These are phyloP conservation scores for Tripterygium wilfordii DNA, from an alignment of 177 flowering plant species.

Conservation along the genomic window DNA sequence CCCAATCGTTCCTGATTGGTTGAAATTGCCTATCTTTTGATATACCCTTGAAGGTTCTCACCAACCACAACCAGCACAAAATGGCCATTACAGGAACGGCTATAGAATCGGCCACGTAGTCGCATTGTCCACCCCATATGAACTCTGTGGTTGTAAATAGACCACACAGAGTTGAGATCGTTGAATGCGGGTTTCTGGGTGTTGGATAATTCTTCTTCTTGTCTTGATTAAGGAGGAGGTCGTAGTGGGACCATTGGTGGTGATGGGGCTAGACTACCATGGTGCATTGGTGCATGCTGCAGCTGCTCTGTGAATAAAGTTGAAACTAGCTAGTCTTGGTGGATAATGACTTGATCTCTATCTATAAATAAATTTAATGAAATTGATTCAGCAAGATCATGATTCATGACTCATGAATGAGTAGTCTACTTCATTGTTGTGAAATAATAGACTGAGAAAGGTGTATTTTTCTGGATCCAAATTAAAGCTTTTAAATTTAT, in stretches of 20 bases:
- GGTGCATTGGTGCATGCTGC: not conserved
- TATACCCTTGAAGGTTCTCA: not conserved
- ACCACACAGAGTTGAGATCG: not conserved
- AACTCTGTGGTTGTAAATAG: conserved; percentile 14
- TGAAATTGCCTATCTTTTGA: no score
- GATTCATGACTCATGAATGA: no score
- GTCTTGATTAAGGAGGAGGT: not conserved
- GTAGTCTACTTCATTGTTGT: no score
- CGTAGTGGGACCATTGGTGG: not conserved
- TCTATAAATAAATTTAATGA: no score
- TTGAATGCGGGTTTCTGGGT: no score
- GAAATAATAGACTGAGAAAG: no score
- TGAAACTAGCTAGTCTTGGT: not conserved
- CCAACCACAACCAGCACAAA: no score
- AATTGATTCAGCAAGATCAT: no score
- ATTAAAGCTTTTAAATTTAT: no score
- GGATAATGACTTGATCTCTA: not conserved
- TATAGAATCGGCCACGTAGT: conserved; percentile 8
- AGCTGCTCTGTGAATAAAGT: conserved; percentile 3
- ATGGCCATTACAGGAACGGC: conserved; percentile 4
- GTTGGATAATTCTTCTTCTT: not conserved
- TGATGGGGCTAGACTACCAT: conserved; percentile 3
- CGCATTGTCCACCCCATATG: conserved; percentile 3
- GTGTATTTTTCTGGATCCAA: no score
- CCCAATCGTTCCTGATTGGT: no score